Evolutionary conservation across 2,329 filamentous ascomycete genomes (phyloP), one percentile per base, ranked within the genome.

Genomic region (Herpotrichia juniperi): DNA sequence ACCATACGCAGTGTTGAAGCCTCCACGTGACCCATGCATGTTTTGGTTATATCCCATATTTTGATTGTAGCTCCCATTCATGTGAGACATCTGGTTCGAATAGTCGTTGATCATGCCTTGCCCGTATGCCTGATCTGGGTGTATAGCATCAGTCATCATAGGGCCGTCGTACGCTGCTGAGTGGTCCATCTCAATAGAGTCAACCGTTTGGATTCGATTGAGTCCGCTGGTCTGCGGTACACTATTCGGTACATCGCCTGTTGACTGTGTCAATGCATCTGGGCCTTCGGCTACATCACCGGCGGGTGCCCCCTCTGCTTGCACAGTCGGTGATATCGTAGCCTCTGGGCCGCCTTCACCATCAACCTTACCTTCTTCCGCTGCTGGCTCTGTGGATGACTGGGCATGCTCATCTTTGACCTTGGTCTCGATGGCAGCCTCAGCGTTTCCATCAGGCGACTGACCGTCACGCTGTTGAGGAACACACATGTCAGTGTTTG

Each of bases 51-150:
- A 71, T 8, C 64, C 76, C 71, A 57, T 64, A 46, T 68, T 74
- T 37, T 74, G 61, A 47, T 72, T 71, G 57, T 73, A 70, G 50
- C 73, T 66, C 39, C 71, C 63, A 54, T 75, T 72, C 59, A 76
- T 73, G 45, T 71, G 58, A 61, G 87, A 86, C 59, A 84, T 82
- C 61, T 88, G 87, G 66, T 87, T 82, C 65, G 82, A 78, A 73
- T 82, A 85, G 58, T 68, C 63, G 51, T 68, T 68, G 63, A 71
- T 70, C 66, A 71, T 71, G 22, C 61, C 65, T 26, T 61, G 58
- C 31, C 48, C 39, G 32, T 60, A 67, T 32, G 57, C 50, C 53
- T 62, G 56, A 34, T 62, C 59, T 10, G 57, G 46, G n/a, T 63
- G 61, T 61, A 69, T 69, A 16, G 56, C 62, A 49, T 60, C 57